Percentiles rank a stretch among this genome's conserved stretches.
Evolutionary conservation across 2,329 filamentous ascomycete genomes (phyloP).

Genomic region (Mycocentrospora acerina): DNA sequence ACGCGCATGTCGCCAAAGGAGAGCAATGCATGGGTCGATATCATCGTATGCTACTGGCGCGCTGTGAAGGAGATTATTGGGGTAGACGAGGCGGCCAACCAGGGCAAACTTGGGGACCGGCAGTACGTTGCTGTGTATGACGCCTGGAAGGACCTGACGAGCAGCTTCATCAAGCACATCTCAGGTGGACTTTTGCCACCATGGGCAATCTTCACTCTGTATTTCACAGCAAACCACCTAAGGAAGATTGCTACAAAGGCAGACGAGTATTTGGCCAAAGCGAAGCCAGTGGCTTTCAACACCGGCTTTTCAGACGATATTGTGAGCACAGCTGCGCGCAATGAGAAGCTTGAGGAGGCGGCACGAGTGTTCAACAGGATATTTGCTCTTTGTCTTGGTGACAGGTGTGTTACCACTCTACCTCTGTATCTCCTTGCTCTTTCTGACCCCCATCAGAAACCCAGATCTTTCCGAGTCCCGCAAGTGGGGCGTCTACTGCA

Average conservation of each 20-base stretch:
- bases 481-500: conserved; percentile 97
- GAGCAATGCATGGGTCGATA: conserved; percentile 78
- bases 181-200: conserved; percentile 73
- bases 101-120: conserved; percentile 47
- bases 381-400: conserved; percentile 85
- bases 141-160: conserved; percentile 82
- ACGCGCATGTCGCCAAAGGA: conserved; percentile 65
- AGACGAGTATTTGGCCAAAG: conserved; percentile 66
- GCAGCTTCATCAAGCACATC: conserved; percentile 77
- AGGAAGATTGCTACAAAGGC: conserved; percentile 88
- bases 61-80: conserved; percentile 72
- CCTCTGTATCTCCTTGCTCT: conserved; percentile 6
- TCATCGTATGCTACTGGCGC: conserved; percentile 83
- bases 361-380: conserved; percentile 88
- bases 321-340: conserved; percentile 62
- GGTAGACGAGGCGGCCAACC: conserved; percentile 58
- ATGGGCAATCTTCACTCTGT: conserved; percentile 92
- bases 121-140: conserved; percentile 84
- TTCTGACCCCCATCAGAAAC: conserved; percentile 57
- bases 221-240: conserved; percentile 82
- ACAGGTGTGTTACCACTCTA: conserved; percentile 61
- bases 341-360: conserved; percentile 86
- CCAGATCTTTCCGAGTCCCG: conserved; percentile 77
- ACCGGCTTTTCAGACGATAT: conserved; percentile 76
- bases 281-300: conserved; percentile 50